phyloP scores from a whole-genome alignment of 225 moss, liverwort and hornwort genomes.

The Marchantia polymorpha region DNA sequence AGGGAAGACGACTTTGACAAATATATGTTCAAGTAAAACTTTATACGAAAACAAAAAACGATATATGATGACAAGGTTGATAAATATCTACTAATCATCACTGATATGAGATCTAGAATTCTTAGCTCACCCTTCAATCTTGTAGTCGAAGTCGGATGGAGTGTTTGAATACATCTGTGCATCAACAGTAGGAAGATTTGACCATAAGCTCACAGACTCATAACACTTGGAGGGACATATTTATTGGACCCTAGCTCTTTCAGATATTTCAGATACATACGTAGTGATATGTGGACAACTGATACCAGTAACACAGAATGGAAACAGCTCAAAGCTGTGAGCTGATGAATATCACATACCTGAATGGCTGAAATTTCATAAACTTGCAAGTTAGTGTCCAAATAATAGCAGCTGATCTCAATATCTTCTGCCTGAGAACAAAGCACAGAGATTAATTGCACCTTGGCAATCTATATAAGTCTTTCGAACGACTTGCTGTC shows the following conservation, averaged over 20 bases:
- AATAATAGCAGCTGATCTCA: constrained; percentile 37
- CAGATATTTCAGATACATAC: no score
- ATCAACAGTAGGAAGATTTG: neutral
- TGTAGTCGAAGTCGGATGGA: constrained; percentile 93
- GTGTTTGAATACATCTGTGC: constrained; percentile 96
- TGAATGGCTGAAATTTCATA: constrained; percentile 36
- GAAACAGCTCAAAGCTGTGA: neutral
- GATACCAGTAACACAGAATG: neutral
- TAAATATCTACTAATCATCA: neutral
- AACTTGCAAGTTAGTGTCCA: constrained; percentile 34
- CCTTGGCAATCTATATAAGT: neutral
- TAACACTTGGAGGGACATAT: neutral
- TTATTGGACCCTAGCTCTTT: no score
- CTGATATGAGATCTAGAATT: constrained; percentile 12
- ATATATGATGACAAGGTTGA: neutral
- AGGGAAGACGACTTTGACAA: neutral
- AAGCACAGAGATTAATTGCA: neutral
- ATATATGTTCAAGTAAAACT: no score
- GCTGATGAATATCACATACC: constrained; percentile 10
- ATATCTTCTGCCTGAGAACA: constrained; percentile 32
- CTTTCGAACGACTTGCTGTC: neutral
- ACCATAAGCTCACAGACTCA: neutral
- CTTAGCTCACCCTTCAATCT: constrained; percentile 62
- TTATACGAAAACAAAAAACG: no score
- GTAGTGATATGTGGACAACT: no score